Conservation (phyloP, 148 eudicot species). For the Silene uniflora region DNA sequence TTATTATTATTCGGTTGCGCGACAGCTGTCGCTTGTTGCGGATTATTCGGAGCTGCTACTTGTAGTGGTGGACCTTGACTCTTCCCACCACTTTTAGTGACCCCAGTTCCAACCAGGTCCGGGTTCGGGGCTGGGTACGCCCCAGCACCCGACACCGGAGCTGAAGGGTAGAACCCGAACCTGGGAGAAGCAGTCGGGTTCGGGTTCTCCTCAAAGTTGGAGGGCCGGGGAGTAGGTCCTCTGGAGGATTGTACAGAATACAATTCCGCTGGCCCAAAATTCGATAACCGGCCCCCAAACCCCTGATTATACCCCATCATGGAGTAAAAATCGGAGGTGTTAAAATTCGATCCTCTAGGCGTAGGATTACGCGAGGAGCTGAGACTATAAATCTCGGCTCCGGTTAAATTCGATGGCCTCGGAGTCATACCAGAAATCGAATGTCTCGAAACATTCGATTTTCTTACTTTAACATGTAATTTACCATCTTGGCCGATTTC, state of each 20-base stretch:
- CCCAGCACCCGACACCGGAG: constrained; percentile 20
- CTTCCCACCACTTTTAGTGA: constrained; percentile 31
- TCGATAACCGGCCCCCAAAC: constrained; percentile 59
- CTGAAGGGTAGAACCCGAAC: constrained; percentile 56
- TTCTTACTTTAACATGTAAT: constrained; percentile 71
- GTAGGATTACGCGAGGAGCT: constrained; percentile 87
- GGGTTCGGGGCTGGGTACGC: constrained; percentile 84
- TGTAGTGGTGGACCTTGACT: constrained; percentile 14
- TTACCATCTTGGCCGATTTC: constrained; percentile 76
- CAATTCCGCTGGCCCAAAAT: constrained; percentile 67
- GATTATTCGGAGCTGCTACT: constrained; percentile 16
- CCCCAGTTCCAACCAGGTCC: constrained; percentile 36
- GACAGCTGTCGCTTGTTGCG: constrained; percentile 14
- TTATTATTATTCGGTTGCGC: neutral
- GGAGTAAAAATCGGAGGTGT: constrained; percentile 72
- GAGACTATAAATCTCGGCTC: constrained; percentile 85
- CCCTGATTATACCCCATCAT: constrained; percentile 63
- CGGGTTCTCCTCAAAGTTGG: constrained; percentile 71
- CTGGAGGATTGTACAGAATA: constrained; percentile 73
- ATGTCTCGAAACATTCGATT: constrained; percentile 72
- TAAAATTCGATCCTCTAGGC: constrained; percentile 87
- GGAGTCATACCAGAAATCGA: constrained; percentile 59
- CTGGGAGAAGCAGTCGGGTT: constrained; percentile 48
- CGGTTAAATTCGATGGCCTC: constrained; percentile 78
- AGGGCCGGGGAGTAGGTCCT: constrained; percentile 77